Evolutionary conservation across 495 filamentous ascomycete species (phyloP).

Genomic region (Xylaria intraflava): DNA sequence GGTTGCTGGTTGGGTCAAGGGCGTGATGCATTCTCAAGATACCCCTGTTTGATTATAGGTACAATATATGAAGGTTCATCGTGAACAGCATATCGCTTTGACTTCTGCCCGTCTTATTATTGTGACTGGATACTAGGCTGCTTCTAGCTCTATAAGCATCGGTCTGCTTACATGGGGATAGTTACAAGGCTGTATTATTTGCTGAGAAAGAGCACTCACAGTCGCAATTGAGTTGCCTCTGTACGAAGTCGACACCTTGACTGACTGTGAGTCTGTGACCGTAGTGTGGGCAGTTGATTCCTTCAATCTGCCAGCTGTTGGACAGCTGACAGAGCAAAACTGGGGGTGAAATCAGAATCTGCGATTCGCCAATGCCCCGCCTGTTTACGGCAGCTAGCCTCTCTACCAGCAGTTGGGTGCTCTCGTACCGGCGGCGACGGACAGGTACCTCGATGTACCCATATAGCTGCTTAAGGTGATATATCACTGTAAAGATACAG

Average conservation of each 20-base stretch:
- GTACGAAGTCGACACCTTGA: too few species aligned
- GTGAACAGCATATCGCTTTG: not conserved
- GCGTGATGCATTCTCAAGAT: slow-evolving; percentile 6
- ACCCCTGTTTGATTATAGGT: not conserved
- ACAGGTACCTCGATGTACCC: too few species aligned
- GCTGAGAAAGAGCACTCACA: too few species aligned
- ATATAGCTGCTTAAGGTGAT: not conserved
- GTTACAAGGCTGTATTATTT: too few species aligned
- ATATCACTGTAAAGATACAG: too few species aligned
- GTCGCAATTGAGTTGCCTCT: too few species aligned
- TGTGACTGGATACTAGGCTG: too few species aligned
- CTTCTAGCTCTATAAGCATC: too few species aligned
- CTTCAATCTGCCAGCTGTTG: not conserved
- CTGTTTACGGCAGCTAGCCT: not conserved
- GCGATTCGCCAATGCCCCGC: slow-evolving; percentile 17
- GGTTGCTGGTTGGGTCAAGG: not conserved
- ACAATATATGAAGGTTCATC: not conserved
- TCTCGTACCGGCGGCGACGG: too few species aligned
- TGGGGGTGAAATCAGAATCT: not conserved
- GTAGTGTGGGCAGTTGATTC: not conserved
- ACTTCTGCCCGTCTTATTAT: not conserved
- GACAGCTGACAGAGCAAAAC: not conserved
- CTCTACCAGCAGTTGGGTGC: not conserved
- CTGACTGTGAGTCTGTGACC: too few species aligned
- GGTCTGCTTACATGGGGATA: too few species aligned